These are phyloP conservation scores for Pythium myriotylum DNA, from an alignment of 352 stramenopile genomes.

Conservation along the genomic window DNA sequence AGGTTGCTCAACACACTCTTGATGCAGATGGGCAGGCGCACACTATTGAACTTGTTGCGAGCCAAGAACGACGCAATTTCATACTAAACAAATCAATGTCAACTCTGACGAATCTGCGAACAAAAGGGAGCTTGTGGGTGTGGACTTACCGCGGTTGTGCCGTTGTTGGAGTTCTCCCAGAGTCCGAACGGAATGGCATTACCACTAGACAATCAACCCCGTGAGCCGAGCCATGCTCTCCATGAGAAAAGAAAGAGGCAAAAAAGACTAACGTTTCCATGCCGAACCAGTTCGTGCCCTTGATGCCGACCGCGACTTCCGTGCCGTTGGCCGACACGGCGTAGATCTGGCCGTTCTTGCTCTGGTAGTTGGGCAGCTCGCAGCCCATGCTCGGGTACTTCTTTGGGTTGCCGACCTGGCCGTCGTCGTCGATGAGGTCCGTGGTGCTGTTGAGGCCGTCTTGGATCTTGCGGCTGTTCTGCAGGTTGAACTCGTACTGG, in stretches of 20 bases:
- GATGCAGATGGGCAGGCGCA: constrained; percentile 45
- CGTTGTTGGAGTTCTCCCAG: constrained; percentile 12
- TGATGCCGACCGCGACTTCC: constrained; percentile 69
- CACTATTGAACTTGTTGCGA: constrained; percentile 80
- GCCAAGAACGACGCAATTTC: constrained; percentile 73
- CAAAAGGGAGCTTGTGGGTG: not conserved
- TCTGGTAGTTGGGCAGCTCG: constrained; percentile 76
- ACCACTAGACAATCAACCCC: not conserved
- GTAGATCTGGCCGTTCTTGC: constrained; percentile 57
- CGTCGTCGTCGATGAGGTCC: constrained; percentile 52
- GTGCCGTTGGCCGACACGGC: constrained; percentile 53
- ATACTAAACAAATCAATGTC: constrained; percentile 4
- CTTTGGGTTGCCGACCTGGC: constrained; percentile 65
- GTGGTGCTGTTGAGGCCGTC: constrained; percentile 39
- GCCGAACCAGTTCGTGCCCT: constrained; percentile 80
- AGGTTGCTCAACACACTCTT: constrained; percentile 16
- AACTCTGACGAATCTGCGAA: not conserved
- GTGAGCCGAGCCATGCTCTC: not conserved
- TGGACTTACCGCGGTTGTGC: constrained; percentile 2
- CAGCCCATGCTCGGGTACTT: constrained; percentile 54
- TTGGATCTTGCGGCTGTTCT: constrained; percentile 30
- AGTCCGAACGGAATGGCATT: constrained; percentile 11
- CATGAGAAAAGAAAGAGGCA: not conserved
- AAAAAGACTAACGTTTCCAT: constrained; percentile 53
- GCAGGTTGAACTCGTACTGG: constrained; percentile 19